Base-by-base conservation (phyloP, 352 stramenopile species). In the Phytophthora megakarya region DNA sequence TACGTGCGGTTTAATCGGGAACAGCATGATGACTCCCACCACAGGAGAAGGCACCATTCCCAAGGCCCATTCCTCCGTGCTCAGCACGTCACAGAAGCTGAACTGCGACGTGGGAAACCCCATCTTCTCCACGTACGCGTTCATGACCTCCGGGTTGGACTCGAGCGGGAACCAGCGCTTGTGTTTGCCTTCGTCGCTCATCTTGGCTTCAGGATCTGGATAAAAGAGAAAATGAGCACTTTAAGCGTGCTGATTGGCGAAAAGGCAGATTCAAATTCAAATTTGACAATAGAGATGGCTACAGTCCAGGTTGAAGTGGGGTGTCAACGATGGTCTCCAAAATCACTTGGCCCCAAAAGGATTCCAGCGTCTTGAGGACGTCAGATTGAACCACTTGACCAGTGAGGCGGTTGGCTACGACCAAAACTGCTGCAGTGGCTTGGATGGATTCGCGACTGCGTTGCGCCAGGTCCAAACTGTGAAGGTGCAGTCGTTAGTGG, bases 51-150 rank as follows among this genome's bases (percentile, higher is more conserved):
- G 89, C 50, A 99, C 95, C 96, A 99, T 99, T 16, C 92, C 93
- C 37, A 99, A 74, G 16, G 96, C 97, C 97, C 96, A 99, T 45
- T 98, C 92, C 67, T 99, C 97, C 3, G 92, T 98, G 69, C 86
- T 97, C 49, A 98, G 91, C 33, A 99, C 92, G 78, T 99, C 97
- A 40, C 82, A 89, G 64, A 98, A 98, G 66, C 84, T 88, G 71
- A 90, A 97, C 2, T 63, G 55, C 30, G 18, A 40, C 1, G 86
- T 97, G 26, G 93, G 84, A 65, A 98, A 97, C 39, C 97, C 97
- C 46, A 99, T 89, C 54, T 93, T 97, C 55, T 86, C 63, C 45
- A 98, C 83, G 77, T 98, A 99, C n/a, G 78, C 65, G 78, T 98
- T 98, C 86, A 99, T 98, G 28, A 98, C 86, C 13, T 82, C 72